A percentile compares a stretch with the other conserved stretches of the same genome.
Conservation (phyloP, 2,329 filamentous ascomycete species). For the Exophiala phaeomuriformis region DNA sequence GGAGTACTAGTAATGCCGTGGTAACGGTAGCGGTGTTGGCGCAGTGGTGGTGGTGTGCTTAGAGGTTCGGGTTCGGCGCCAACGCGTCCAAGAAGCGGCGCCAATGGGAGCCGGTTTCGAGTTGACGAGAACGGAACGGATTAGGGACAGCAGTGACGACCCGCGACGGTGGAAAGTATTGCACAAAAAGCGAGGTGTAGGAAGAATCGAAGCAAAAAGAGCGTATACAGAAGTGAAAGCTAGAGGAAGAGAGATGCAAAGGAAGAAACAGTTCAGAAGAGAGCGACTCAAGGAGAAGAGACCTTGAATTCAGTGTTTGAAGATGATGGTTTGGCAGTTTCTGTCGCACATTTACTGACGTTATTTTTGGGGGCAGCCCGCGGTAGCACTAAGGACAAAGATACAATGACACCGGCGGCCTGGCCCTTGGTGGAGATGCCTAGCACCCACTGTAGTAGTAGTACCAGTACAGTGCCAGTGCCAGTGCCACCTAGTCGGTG, state of each 20-base stretch:
- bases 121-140: conserved; percentile 12
- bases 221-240: conserved; percentile 11
- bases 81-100: conserved; percentile 16
- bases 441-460: too few relatives aligned
- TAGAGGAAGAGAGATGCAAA: conserved; percentile 1
- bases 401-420: not conserved
- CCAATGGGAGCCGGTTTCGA: conserved; percentile 17
- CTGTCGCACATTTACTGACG: not conserved
- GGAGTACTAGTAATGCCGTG: not conserved
- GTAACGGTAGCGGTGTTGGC: not conserved
- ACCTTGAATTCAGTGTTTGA: not conserved
- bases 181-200: not conserved
- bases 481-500: too few relatives aligned
- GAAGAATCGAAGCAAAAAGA: conserved; percentile 8
- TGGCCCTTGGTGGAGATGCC: too few relatives aligned
- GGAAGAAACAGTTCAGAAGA: conserved; percentile 3
- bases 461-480: too few relatives aligned
- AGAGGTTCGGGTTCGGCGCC: conserved; percentile 18
- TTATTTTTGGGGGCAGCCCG: not conserved
- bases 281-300: not conserved
- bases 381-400: not conserved
- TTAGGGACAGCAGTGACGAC: conserved; percentile 9
- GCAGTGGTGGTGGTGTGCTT: conserved; percentile 2
- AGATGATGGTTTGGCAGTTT: conserved; percentile 3
- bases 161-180: conserved; percentile 10